Conservation (phyloP, 2,329 filamentous ascomycete genomes). For the Cladophialophora exuberans region DNA sequence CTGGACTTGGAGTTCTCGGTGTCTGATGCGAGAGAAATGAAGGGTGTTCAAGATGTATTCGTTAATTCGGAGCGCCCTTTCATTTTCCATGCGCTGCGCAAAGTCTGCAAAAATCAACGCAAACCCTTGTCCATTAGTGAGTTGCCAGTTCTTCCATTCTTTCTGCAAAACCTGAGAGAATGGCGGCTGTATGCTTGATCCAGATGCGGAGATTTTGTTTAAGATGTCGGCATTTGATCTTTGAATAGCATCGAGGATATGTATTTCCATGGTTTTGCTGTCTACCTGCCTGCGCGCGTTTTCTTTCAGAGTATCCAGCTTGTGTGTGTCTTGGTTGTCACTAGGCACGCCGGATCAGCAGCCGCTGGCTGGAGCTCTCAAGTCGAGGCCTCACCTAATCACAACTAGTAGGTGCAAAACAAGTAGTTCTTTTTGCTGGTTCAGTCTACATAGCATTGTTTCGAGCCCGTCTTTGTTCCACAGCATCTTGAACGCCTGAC, state of each 20-base stretch:
- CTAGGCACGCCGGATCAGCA: not conserved
- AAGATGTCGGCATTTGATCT: not conserved
- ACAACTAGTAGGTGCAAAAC: conserved; percentile 8
- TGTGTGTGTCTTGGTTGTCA: not conserved
- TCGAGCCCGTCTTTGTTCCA: conserved; percentile 11
- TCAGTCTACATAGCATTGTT: not conserved
- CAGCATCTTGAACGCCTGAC: conserved; percentile 5
- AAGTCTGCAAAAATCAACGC: not conserved
- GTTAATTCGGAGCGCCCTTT: not conserved
- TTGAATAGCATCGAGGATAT: not conserved
- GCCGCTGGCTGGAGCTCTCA: not conserved
- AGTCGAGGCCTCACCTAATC: not conserved
- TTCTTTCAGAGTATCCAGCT: not conserved
- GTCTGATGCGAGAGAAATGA: not conserved
- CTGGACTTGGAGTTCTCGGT: not conserved
- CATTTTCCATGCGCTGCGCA: not conserved
- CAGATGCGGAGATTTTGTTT: no score
- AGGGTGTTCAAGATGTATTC: not conserved
- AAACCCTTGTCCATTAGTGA: not conserved
- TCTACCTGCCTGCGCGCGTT: no score
- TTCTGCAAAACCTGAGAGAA: not conserved
- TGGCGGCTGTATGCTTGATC: no score
- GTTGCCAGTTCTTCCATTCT: not conserved
- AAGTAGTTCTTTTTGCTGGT: not conserved
- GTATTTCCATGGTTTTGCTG: not conserved